A percentile compares a stretch with the other conserved stretches of the same genome.
These are phyloP conservation scores for Metschnikowia lunata DNA, from an alignment of 805 yeast genomes.

Conservation along the genomic window DNA sequence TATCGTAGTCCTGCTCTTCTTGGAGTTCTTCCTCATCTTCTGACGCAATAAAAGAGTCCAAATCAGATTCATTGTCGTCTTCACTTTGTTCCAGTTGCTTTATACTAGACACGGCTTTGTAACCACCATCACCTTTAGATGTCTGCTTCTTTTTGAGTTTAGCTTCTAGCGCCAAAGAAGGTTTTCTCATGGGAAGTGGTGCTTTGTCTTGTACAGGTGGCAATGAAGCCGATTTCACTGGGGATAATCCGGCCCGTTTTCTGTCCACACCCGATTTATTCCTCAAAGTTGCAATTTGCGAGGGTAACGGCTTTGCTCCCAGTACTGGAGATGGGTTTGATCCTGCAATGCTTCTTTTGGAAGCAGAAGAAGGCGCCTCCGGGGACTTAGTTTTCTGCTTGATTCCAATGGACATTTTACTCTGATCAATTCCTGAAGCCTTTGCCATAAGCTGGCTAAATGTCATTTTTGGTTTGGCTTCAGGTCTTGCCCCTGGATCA, in stretches of 20 bases:
- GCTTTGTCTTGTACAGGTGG: constrained; percentile 10
- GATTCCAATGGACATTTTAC: constrained; percentile 34
- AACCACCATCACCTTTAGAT: constrained; percentile 7
- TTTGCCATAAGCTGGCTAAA: constrained; percentile 67
- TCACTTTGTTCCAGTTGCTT: neutral
- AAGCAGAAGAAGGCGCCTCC: constrained; percentile 9
- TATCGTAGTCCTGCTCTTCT: constrained; percentile 52
- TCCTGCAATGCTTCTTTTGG: neutral
- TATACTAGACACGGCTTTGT: too few species aligned
- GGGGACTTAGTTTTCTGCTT: constrained; percentile 41
- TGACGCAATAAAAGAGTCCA: constrained; percentile 56
- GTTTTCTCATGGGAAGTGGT: constrained; percentile 49
- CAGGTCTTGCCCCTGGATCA: too few species aligned
- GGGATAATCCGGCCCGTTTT: neutral
- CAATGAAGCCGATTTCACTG: neutral
- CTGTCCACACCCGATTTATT: neutral
- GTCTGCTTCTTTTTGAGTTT: constrained; percentile 22
- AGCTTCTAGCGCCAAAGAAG: constrained; percentile 50
- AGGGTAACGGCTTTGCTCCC: neutral
- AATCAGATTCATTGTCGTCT: constrained; percentile 37
- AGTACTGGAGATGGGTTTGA: neutral
- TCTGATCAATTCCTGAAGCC: constrained; percentile 56
- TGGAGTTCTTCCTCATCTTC: constrained; percentile 20
- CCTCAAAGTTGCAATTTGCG: neutral
- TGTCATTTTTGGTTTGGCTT: constrained; percentile 39